phyloP scores from a whole-genome alignment of 164 flowering plant species.

The Vitis rupestris region DNA sequence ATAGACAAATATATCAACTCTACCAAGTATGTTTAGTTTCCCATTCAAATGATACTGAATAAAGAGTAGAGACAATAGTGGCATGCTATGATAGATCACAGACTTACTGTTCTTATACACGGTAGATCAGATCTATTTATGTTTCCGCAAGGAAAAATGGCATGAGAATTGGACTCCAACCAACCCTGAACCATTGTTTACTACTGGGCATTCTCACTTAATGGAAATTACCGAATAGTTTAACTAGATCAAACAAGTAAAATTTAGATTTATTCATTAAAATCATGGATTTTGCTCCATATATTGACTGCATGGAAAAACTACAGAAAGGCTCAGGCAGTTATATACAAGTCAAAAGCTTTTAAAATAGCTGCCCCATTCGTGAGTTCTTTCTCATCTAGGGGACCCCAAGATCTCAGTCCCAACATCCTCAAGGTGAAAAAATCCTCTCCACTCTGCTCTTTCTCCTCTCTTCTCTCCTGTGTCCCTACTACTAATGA shows the following conservation, averaged over 20 bases:
- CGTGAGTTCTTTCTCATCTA: constrained; percentile 69
- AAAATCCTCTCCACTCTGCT: constrained; percentile 1
- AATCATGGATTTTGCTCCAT: not conserved
- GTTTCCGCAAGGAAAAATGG: too few relatives aligned
- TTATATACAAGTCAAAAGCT: constrained; percentile 39
- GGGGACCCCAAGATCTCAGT: constrained; percentile 55
- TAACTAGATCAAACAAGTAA: too few relatives aligned
- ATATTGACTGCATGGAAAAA: not conserved
- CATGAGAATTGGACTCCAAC: too few relatives aligned
- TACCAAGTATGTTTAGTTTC: constrained; percentile 38
- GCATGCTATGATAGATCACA: too few relatives aligned
- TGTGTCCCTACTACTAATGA: not conserved
- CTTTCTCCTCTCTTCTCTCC: not conserved
- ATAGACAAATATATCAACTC: constrained; percentile 55
- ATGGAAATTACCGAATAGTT: too few relatives aligned
- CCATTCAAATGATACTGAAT: too few relatives aligned
- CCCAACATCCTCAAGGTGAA: constrained; percentile 65
- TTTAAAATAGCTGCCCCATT: constrained; percentile 38
- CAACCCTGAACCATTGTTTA: too few relatives aligned
- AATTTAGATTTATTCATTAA: too few relatives aligned
- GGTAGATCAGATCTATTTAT: too few relatives aligned
- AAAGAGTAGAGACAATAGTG: too few relatives aligned
- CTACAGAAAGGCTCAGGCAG: constrained; percentile 49
- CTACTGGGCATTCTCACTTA: too few relatives aligned
- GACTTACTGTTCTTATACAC: too few relatives aligned